Base-by-base conservation (phyloP, 371 early-diverging fungal species). In the Circinella umbellata region DNA sequence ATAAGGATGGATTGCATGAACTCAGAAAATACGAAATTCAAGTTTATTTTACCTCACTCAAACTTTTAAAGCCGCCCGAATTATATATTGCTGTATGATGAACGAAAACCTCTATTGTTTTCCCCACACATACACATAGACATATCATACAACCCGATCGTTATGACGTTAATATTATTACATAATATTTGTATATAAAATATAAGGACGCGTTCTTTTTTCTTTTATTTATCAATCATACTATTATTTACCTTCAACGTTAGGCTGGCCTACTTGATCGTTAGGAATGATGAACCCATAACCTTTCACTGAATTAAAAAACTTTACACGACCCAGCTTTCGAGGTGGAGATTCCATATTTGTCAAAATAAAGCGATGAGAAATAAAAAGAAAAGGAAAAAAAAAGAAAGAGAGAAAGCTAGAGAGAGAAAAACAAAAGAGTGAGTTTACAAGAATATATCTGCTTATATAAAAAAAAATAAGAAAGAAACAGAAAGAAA, bases 221-320 rank as follows among this genome's bases (percentile, higher is more conserved):
- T 9, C 11, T 42, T 42, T 9, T 3, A n/a, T 51, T 51, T 51
- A 93, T 93, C 91, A 27, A 27, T 27, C 42, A 9, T 42, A 42
- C 3, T 42, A 9, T 9, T 42, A n/a, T 51, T 51, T 51, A 93
- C 93, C 91, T 89, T 93, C 94, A 64, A 67, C 55, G 37, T 69
- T 63, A 55, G 84, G 77, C 34, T 77, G 79, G 9, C 64, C 67
- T 13, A 81, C 86, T 48, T 81, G 74, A 57, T 90, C 90, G 67
- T 86, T 81, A 7, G 93, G 93, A 67, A 94, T 86, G 71, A 95
- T 92, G 76, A 95, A 95, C 3, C 96, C 96, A 72, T 89, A 95
- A 42, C 95, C 95, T 81, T 95, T 95, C 73, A 86, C 88, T 66
- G 90, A 86, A 77, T 93, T 93, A 81, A 95, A 95, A 76, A 94